phyloP scores from a whole-genome alignment of 371 early-diverging fungal species.

The Sporodiniella umbellata region DNA sequence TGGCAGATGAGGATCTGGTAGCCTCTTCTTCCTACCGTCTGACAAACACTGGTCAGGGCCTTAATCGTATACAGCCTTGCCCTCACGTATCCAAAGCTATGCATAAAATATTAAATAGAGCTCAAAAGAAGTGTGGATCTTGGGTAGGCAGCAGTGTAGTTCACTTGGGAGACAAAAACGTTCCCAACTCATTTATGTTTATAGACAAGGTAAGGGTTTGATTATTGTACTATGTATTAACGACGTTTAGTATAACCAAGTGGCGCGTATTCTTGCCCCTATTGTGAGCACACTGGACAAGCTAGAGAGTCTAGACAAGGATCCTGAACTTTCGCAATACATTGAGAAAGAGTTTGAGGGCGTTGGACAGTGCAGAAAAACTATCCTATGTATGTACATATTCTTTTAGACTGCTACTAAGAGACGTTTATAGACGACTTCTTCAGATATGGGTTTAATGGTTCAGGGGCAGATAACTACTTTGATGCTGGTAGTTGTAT shows the following conservation, averaged over 20 bases:
- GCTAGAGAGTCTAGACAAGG: constrained; percentile 57
- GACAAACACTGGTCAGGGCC: constrained; percentile 94
- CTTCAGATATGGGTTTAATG: constrained; percentile 94
- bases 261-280: constrained; percentile 91
- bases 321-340: constrained; percentile 59
- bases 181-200: constrained; percentile 92
- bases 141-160: constrained; percentile 97
- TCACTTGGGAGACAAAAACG: constrained; percentile 93
- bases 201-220: constrained; percentile 74
- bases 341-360: constrained; percentile 71
- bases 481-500: constrained; percentile 95
- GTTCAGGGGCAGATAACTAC: constrained; percentile 93
- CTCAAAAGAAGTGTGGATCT: constrained; percentile 79
- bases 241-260: constrained; percentile 80
- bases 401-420: neutral
- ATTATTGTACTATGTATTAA: neutral
- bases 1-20: constrained; percentile 84
- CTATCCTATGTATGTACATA: constrained; percentile 55
- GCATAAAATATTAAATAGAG: constrained; percentile 86
- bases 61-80: constrained; percentile 84
- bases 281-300: constrained; percentile 73
- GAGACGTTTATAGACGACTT: constrained; percentile 64
- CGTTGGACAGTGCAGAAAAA: constrained; percentile 60
- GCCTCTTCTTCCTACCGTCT: constrained; percentile 77
- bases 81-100: constrained; percentile 82